Evolutionary conservation across 78 protist species (phyloP), one percentile per base, ranked within the genome.

Genomic region (Dictyostelium brefeldianum): DNA sequence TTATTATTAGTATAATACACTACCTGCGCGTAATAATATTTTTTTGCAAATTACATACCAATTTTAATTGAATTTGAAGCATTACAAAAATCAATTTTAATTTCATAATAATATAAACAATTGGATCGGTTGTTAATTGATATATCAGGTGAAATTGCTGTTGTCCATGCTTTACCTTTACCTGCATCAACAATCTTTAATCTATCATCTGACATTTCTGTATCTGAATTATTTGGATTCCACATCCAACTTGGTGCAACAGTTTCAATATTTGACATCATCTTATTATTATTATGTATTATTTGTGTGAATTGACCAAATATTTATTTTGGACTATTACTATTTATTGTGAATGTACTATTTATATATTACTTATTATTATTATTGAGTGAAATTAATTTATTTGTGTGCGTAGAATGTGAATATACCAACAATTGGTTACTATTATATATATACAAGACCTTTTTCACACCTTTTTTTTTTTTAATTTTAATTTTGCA

Each of bases 131-230:
- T 59, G 4, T 81, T 51, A 25, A 48, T 50, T 22, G 81, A 50
- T 11, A 65, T 65, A 29, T 65, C 73, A 27, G 54, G 4, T 50
- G 57, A 75, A 1, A 64, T 70, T 7, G 92, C 78, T 0, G 92
- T 62, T 17, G 92, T 87, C 92, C 92, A 87, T 62, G 92, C 92
- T 11, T 87, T 87, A 6, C 78, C 83, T 53, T 41, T 20, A n/a
- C 84, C 92, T n/a, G 27, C 9, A 64, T 87, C 92, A 20, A n/a
- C 51, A 25, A 69, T 46, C 22, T 69, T 77, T 9, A 87, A 12
- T 25, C 78, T 36, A 64, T 77, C 81, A 12, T 87, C 71, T 17
- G 83, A 87, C 36, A 87, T 47, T 4, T 17, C 17, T 29, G 83
- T 15, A 18, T 57, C 92, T 48, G 92, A 64, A 29, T 48, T 59